Percentiles rank a stretch among this genome's conserved stretches.
phyloP scores from a whole-genome alignment of 1,139 yeast genomes.

The Sugiyamaella xylanicola region DNA sequence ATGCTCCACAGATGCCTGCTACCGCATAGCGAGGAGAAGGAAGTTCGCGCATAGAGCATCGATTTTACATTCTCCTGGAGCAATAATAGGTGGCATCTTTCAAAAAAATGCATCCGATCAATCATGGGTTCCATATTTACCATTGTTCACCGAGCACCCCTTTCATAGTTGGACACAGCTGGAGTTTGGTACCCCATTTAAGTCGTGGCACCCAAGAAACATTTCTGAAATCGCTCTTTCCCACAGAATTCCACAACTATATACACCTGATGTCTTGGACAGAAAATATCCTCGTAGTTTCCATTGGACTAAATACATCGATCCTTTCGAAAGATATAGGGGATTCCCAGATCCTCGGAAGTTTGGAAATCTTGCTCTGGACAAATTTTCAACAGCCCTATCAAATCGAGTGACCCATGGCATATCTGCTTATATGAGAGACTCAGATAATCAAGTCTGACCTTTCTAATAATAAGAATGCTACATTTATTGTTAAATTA shows the following conservation, averaged over 20 bases:
- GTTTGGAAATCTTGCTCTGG: constrained; percentile 4
- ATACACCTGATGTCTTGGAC: constrained; percentile 24
- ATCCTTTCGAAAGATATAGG: constrained; percentile 14
- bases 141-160: constrained; percentile 14
- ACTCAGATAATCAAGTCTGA: neutral
- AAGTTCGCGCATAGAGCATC: constrained; percentile 1
- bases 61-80: constrained; percentile 8
- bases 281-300: constrained; percentile 21
- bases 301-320: constrained; percentile 17
- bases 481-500: neutral
- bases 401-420: neutral
- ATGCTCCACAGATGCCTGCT: constrained; percentile 14
- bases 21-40: constrained; percentile 15
- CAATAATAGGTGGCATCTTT: constrained; percentile 17
- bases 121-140: constrained; percentile 16
- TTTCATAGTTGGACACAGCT: constrained; percentile 17
- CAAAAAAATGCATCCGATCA: neutral
- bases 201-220: constrained; percentile 6
- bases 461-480: too few relatives aligned
- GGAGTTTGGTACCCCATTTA: constrained; percentile 15
- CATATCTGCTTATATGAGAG: neutral
- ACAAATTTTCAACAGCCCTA: neutral
- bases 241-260: constrained; percentile 18
- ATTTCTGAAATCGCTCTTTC: constrained; percentile 13
- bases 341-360: constrained; percentile 13